These are phyloP conservation scores for Aspergillus fijiensis DNA, from an alignment of 2,329 filamentous ascomycete species.

Conservation along the genomic window DNA sequence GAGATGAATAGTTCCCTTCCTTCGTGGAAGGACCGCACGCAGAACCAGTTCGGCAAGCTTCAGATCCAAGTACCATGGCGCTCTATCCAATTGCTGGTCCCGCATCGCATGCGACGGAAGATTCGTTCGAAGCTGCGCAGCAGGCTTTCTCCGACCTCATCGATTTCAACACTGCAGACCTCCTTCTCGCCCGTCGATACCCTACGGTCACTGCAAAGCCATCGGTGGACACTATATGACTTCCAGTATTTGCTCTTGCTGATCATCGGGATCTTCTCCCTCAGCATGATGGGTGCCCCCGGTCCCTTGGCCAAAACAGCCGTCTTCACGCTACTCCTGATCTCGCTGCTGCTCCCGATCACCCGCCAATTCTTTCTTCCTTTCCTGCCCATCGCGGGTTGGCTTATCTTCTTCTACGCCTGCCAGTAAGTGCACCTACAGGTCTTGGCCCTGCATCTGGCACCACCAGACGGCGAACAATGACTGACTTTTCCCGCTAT, in stretches of 20 bases:
- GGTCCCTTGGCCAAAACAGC: conserved; percentile 76
- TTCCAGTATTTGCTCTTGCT: conserved; percentile 77
- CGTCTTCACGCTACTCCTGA: conserved; percentile 64
- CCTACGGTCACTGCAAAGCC: conserved; percentile 69
- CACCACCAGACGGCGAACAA: not conserved
- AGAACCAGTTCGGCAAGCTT: conserved; percentile 46
- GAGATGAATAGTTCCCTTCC: conserved; percentile 40
- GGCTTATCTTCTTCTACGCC: conserved; percentile 87
- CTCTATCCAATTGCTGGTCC: conserved; percentile 53
- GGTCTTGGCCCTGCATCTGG: not conserved
- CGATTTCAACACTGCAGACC: conserved; percentile 73
- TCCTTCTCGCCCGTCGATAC: conserved; percentile 81
- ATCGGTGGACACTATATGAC: conserved; percentile 80
- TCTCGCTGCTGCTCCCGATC: conserved; percentile 74
- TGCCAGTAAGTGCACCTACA: conserved; percentile 69
- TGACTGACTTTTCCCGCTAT: conserved; percentile 20
- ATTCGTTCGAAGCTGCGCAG: conserved; percentile 68
- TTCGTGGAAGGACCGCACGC: conserved; percentile 49
- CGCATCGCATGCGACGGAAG: conserved; percentile 65
- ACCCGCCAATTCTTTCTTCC: conserved; percentile 91
- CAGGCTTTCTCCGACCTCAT: conserved; percentile 65
- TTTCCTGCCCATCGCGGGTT: conserved; percentile 78
- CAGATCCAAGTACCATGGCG: conserved; percentile 51
- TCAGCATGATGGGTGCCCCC: conserved; percentile 75
- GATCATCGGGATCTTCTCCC: conserved; percentile 74